Base-by-base conservation (phyloP, 768 basidiomycete genomes). In the Pleurotus cornucopiae region DNA sequence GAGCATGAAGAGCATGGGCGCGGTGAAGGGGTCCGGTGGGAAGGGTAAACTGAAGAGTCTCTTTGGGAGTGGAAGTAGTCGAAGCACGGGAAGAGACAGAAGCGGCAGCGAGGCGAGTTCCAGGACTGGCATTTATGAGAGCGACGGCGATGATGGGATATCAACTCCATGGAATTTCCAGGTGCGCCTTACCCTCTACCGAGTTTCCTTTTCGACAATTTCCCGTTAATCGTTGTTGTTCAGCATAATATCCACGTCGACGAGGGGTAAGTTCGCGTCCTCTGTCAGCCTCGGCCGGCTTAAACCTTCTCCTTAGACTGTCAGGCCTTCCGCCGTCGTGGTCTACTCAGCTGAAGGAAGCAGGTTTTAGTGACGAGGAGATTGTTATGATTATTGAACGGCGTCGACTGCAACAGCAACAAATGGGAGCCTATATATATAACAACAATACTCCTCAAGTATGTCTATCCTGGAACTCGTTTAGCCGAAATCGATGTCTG, bases 181-280 rank as follows among this genome's bases (percentile, higher is more conserved):
- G 78, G 86, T 83, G 64, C 46, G 80, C 68, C 21, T 49, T 11
- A 20, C 34, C 57, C 16, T 45, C 47, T 45, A 16, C 51, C 37
- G 23, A 18, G n/a, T 47, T 16, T 18, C 11, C 30, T 41, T 45
- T 7, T 44, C 40, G 56, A 51, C 20, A 58, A 46, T 21, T 14
- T 43, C 30, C 30, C 30, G 3, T 34, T 34, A 34, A 34, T 34
- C 30, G 6, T 34, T 34, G 30, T 34, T 34, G 11, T 34, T 2
- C 30, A 89, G 87, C 88, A 91, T 64, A 79, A 90, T 63, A 82
- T 90, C 34, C 88, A 91, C 63, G 88, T 90, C 25, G 86, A 90
- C 67, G 88, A 89, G 70, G 83, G 75, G 83, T 87, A 61, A 55
- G 79, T 76, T 3, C 37, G 47, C 43, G 34, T 44, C 56, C n/a